Conservation (phyloP, 441 rosid species). For the Arabidopsis lyrata region DNA sequence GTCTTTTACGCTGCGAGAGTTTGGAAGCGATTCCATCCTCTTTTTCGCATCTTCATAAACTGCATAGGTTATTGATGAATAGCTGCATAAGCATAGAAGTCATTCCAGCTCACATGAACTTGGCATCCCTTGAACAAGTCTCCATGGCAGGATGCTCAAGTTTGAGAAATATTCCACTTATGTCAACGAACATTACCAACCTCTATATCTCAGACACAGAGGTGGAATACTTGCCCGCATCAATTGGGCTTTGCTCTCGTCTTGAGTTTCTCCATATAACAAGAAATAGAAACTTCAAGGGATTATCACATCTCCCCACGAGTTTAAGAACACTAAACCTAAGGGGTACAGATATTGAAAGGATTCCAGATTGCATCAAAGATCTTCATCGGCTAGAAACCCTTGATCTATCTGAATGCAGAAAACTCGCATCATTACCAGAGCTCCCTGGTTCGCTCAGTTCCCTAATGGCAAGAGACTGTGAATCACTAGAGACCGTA, state of each 20-base stretch:
- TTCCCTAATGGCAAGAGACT: fast-evolving
- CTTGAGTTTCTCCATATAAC: too few species aligned
- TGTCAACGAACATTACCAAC: neutral
- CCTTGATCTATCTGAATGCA: too few species aligned
- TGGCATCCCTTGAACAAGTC: neutral
- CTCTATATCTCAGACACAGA: too few species aligned
- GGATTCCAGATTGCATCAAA: neutral
- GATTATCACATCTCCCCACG: too few species aligned
- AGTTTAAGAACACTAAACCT: too few species aligned
- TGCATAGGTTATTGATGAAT: neutral
- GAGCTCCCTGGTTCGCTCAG: too few species aligned
- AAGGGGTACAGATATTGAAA: too few species aligned
- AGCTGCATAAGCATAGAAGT: neutral
- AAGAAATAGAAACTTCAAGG: too few species aligned
- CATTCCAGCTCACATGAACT: neutral
- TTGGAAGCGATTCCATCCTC: neutral
- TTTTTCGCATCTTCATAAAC: neutral
- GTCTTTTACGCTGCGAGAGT: neutral
- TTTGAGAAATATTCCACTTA: neutral
- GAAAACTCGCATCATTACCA: too few species aligned
- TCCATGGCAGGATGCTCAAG: neutral
- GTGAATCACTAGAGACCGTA: neutral
- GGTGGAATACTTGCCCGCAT: fast-evolving
- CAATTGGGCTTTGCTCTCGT: too few species aligned
- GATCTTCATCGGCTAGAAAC: neutral